phyloP scores from a whole-genome alignment of 148 eudicot species.

The Rhododendron mucronatum region DNA sequence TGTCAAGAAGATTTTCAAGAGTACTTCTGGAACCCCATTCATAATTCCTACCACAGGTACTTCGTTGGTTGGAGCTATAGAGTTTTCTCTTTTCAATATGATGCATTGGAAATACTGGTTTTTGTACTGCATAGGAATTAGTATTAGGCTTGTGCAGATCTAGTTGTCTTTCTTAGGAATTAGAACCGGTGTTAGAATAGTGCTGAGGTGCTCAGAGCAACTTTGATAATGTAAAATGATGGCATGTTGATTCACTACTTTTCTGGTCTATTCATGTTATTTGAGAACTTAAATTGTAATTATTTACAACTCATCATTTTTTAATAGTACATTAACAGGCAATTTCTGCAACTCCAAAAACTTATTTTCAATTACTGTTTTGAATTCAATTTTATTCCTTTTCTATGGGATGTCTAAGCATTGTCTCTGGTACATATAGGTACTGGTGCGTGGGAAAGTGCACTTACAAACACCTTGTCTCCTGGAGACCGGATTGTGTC shows the following conservation, averaged over 20 bases:
- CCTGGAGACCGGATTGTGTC: conserved; percentile 85
- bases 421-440: conserved; percentile 35
- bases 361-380: background rate
- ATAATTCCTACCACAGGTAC: conserved; percentile 93
- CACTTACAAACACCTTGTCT: conserved; percentile 90
- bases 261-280: background rate
- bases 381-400: background rate
- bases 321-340: too few relatives aligned
- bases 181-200: background rate
- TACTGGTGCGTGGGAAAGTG: conserved; percentile 99
- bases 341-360: background rate
- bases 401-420: background rate
- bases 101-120: background rate
- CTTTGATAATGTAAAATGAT: background rate
- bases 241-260: background rate
- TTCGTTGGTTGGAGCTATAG: background rate
- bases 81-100: background rate
- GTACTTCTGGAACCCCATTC: conserved; percentile 83
- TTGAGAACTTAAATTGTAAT: background rate
- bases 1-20: conserved; percentile 97
- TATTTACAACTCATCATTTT: background rate
- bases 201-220: background rate
- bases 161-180: background rate
- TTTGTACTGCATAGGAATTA: background rate
- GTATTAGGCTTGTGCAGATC: background rate